These are phyloP conservation scores for Fusarium buharicum DNA, from an alignment of 2,329 filamentous ascomycete genomes.

Conservation along the genomic window DNA sequence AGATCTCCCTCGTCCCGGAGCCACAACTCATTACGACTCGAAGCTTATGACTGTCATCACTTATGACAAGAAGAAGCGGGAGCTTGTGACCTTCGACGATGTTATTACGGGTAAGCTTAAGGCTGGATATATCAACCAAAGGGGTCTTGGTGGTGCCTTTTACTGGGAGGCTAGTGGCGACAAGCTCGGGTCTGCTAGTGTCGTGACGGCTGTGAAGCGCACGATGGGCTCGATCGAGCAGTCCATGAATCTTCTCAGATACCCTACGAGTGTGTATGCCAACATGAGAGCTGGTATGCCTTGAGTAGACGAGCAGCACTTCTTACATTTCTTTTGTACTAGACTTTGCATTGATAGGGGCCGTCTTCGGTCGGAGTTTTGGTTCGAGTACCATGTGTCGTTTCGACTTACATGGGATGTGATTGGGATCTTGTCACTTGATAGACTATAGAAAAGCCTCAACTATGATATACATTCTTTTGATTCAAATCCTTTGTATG, in stretches of 20 bases:
- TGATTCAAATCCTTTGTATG: neutral
- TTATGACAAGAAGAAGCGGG: constrained; percentile 68
- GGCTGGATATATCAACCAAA: constrained; percentile 68
- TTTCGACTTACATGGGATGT: constrained; percentile 5
- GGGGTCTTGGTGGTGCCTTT: constrained; percentile 77
- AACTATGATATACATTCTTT: constrained; percentile 4
- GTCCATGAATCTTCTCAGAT: constrained; percentile 63
- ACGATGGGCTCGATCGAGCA: constrained; percentile 61
- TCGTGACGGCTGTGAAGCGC: constrained; percentile 65
- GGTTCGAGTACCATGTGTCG: constrained; percentile 7
- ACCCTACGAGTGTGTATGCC: constrained; percentile 66
- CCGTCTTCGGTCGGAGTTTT: constrained; percentile 4
- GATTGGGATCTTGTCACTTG: constrained; percentile 19
- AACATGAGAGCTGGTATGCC: constrained; percentile 61
- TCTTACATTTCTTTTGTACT: constrained; percentile 8
- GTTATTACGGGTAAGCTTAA: constrained; percentile 68
- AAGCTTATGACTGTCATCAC: constrained; percentile 74
- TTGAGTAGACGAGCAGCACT: constrained; percentile 7
- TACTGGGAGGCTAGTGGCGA: constrained; percentile 88
- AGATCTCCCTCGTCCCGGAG: constrained; percentile 70
- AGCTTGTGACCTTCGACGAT: constrained; percentile 78
- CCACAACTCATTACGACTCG: constrained; percentile 66
- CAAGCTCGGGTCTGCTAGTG: constrained; percentile 59
- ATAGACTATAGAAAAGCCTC: constrained; percentile 32
- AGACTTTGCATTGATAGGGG: constrained; percentile 10